Percentiles rank a stretch among this genome's conserved stretches.
Evolutionary conservation across 371 early-diverging fungal species (phyloP).

Genomic region (Haplosporangium sp.): DNA sequence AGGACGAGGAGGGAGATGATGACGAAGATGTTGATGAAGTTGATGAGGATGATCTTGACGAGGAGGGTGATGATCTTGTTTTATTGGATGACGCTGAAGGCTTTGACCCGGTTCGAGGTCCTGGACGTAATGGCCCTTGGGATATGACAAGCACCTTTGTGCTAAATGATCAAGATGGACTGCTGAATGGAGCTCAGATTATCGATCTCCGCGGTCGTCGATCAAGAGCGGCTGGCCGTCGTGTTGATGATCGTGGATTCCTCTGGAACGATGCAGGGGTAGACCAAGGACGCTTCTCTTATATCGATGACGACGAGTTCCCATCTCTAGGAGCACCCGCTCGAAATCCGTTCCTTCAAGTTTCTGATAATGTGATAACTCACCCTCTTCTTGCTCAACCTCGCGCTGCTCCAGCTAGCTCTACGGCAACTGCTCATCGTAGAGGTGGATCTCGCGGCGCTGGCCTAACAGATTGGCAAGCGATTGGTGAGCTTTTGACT

Average conservation of each 20-base stretch:
- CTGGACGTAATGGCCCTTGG: slow-evolving; percentile 54
- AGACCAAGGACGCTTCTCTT: slow-evolving; percentile 50
- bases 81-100: slow-evolving; percentile 56
- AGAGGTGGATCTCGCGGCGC: slow-evolving; percentile 39
- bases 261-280: slow-evolving; percentile 33
- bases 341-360: slow-evolving; percentile 34
- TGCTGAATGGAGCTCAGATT: slow-evolving; percentile 37
- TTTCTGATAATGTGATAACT: slow-evolving; percentile 68
- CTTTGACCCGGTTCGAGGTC: slow-evolving; percentile 55
- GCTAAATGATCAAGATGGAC: slow-evolving; percentile 35
- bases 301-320: slow-evolving; percentile 50
- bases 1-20: slow-evolving; percentile 55
- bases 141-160: slow-evolving; percentile 47
- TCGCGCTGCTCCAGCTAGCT: slow-evolving; percentile 41
- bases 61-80: slow-evolving; percentile 59
- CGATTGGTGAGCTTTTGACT: slow-evolving; percentile 79
- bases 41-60: slow-evolving; percentile 45
- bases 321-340: slow-evolving; percentile 45
- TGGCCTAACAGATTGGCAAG: slow-evolving; percentile 65
- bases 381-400: slow-evolving; percentile 79
- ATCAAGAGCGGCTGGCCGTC: slow-evolving; percentile 37
- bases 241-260: slow-evolving; percentile 52
- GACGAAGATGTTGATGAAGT: slow-evolving; percentile 65
- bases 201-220: slow-evolving; percentile 49
- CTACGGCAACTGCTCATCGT: slow-evolving; percentile 25